phyloP scores from a whole-genome alignment of 768 basidiomycete species.

The Boletus bicolor region DNA sequence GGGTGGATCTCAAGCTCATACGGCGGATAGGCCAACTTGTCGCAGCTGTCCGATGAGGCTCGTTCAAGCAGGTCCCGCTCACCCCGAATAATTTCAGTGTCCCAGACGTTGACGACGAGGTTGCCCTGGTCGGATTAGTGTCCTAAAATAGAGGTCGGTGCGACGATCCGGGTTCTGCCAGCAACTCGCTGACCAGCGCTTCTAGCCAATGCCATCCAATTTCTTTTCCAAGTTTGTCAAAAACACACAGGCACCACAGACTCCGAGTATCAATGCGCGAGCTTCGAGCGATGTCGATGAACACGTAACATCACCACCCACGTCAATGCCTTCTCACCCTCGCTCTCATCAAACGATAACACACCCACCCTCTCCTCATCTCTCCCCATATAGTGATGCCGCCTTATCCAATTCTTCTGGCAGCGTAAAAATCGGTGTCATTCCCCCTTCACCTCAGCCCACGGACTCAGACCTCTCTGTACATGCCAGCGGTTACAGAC shows the following conservation, averaged over 20 bases:
- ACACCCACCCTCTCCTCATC: constrained; percentile 5
- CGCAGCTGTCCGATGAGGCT: neutral
- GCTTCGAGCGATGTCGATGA: constrained; percentile 4
- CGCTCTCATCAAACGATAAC: constrained; percentile 15
- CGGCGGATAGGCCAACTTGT: neutral
- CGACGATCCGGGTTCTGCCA: neutral
- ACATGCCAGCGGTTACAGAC: neutral
- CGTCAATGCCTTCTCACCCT: neutral
- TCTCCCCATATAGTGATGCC: neutral
- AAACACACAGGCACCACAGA: constrained; percentile 9
- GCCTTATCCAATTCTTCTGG: constrained; percentile 12
- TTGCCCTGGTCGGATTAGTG: neutral
- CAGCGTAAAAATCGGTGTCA: constrained; percentile 31
- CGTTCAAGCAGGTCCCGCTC: neutral
- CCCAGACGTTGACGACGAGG: neutral
- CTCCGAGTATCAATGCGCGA: neutral
- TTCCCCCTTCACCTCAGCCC: constrained; percentile 28
- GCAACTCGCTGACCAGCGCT: neutral
- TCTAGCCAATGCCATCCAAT: constrained; percentile 23
- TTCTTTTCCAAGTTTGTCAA: constrained; percentile 33
- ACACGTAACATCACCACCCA: neutral
- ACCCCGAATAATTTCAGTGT: neutral
- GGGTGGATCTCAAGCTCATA: neutral
- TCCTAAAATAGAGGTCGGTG: constrained; percentile 4
- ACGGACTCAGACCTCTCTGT: constrained; percentile 18